phyloP scores from a whole-genome alignment of 2,329 filamentous ascomycete species.

The Verticillium nonalfalfae region DNA sequence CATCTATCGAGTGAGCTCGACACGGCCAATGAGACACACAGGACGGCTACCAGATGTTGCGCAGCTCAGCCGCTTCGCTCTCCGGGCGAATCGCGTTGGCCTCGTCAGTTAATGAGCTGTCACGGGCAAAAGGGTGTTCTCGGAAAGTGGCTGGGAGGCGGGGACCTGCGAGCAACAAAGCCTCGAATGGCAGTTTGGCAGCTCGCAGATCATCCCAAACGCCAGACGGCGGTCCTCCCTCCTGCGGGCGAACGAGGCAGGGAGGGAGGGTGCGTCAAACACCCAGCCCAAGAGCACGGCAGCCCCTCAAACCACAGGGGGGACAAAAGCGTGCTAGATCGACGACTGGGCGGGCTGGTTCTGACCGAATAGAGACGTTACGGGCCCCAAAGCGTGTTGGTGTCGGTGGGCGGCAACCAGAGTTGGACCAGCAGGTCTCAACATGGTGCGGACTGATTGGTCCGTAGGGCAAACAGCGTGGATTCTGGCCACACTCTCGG shows the following conservation, averaged over 20 bases:
- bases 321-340: slow-evolving; percentile 1
- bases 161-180: not conserved
- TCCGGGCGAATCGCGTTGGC: not conserved
- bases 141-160: not conserved
- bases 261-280: not conserved
- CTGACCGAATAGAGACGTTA: slow-evolving; percentile 1
- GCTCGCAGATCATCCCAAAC: not conserved
- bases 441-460: not conserved
- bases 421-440: not conserved
- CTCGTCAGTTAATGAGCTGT: not conserved
- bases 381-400: slow-evolving; percentile 1
- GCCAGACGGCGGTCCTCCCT: not conserved
- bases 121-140: not conserved
- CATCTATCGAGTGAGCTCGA: not conserved
- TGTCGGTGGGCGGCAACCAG: not conserved
- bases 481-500: not conserved
- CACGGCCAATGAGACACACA: not conserved
- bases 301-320: not conserved
- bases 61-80: not conserved
- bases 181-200: not conserved
- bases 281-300: not conserved
- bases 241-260: not conserved
- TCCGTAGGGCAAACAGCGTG: not conserved
- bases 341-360: not conserved
- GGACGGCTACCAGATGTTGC: not conserved